Base-by-base conservation (phyloP, 441 rosid species). In the Adansonia madagascariensis region DNA sequence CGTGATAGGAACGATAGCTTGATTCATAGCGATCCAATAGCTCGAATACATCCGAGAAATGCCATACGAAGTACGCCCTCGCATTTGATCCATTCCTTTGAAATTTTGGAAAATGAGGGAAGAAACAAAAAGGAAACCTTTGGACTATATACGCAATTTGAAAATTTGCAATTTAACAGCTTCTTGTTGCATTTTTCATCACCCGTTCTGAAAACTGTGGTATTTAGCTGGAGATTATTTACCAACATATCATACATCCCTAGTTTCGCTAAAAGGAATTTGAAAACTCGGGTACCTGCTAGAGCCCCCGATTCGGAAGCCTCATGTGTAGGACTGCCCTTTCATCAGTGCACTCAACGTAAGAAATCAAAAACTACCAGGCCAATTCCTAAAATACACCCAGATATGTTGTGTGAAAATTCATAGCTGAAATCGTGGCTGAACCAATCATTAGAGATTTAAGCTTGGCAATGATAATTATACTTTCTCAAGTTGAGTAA, bases 1-100 rank as follows among this genome's bases (percentile, higher is more conserved):
- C 91, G 47, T 82, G 84, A 73, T 82, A 89, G 39, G 88, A 80
- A 6, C 92, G 91, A 35, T 10, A 91, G 64, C 84, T 74, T 6
- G 81, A 66, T 12, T 15, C 59, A 27, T 82, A 86, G 46, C 93
- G 90, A 22, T 78, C 83, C 18, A 88, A 3, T 43, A 90, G 27
- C 86, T 91, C 94, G 43, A 78, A 83, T 43, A 85, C 39, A 66
- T 91, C 94, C 14, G 90, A 7, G 73, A 91, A 77, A 9, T 96
- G 88, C 94, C 94, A 91, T 27, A 79, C 75, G 20, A 88, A 89
- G 82, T 93, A 88, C 8, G 91, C 94, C 65, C 85, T 87, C 0
- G 84, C 79, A 66, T 91, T 81, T 2, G 92, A 93, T 75, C 98
- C 96, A 59, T 88, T 87, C 90, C 94, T 90, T 76, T 47, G 50